Conservation (phyloP, 2,329 filamentous ascomycete genomes). For the Teratosphaeria nubilosa region DNA sequence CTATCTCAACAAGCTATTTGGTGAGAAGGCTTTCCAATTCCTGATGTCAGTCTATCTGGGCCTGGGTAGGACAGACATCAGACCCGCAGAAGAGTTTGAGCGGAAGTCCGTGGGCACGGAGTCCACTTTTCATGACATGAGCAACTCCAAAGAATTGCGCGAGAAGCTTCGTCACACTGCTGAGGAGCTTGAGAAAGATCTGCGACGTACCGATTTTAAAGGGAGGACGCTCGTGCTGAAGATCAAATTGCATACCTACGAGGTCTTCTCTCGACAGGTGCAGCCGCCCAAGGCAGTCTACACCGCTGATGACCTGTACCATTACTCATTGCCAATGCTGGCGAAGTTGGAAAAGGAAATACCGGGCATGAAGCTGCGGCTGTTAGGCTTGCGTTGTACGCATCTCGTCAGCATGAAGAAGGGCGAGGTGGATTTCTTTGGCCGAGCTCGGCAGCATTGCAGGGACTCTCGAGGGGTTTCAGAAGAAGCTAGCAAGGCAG, state of each 20-base stretch:
- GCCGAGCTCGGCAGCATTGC: conserved; percentile 28
- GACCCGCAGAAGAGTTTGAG: conserved; percentile 80
- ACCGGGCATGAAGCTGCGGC: conserved; percentile 63
- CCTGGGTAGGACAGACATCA: conserved; percentile 69
- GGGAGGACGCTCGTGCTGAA: conserved; percentile 88
- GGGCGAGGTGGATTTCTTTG: conserved; percentile 70
- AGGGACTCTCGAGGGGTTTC: conserved; percentile 26
- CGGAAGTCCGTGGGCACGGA: conserved; percentile 92
- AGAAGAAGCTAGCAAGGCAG: conserved; percentile 18
- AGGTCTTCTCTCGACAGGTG: conserved; percentile 76
- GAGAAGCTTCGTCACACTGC: conserved; percentile 73
- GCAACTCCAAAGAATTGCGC: conserved; percentile 55
- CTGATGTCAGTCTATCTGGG: conserved; percentile 76
- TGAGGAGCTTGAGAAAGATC: conserved; percentile 76
- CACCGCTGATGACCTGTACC: conserved; percentile 72
- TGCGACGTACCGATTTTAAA: conserved; percentile 70
- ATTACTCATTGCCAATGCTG: conserved; percentile 70
- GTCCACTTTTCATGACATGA: conserved; percentile 77
- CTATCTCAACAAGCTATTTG: conserved; percentile 68
- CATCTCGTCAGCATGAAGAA: conserved; percentile 81
- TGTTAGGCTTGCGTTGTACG: conserved; percentile 85
- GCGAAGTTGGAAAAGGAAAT: conserved; percentile 75
- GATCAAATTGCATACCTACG: conserved; percentile 87
- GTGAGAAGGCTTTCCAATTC: conserved; percentile 84
- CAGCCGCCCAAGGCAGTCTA: conserved; percentile 62